Conservation (phyloP, 305 asterid genomes). For the Fraxinus nigra region DNA sequence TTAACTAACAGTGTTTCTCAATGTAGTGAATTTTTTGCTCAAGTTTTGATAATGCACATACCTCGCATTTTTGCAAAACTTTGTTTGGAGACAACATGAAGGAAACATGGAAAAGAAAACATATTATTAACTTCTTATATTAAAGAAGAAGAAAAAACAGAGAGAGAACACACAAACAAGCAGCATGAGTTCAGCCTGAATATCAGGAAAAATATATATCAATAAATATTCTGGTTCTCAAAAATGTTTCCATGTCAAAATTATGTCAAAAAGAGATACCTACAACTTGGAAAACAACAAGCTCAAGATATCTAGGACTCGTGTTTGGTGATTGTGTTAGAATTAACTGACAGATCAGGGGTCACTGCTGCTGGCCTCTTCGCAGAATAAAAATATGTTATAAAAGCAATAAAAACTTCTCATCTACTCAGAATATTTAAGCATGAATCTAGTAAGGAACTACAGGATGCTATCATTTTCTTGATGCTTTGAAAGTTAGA, state of each 20-base stretch:
- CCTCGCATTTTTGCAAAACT: conserved; percentile 94
- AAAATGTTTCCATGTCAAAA: background rate
- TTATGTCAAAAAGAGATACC: background rate
- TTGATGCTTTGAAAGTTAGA: background rate
- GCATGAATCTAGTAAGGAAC: background rate
- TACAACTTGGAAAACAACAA: background rate
- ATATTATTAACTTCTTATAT: conserved; percentile 36
- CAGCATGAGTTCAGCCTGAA: background rate
- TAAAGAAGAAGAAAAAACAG: background rate
- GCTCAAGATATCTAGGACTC: background rate
- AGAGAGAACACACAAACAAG: conserved; percentile 13
- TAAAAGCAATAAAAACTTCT: background rate
- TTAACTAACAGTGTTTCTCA: conserved; percentile 12
- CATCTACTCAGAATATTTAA: conserved; percentile 11
- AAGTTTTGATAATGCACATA: conserved; percentile 27
- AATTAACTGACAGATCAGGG: background rate
- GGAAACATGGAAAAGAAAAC: conserved; percentile 31
- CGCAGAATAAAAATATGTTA: conserved; percentile 7
- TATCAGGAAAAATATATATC: conserved; percentile 1
- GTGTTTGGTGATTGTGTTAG: background rate
- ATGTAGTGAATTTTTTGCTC: background rate
- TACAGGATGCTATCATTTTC: conserved; percentile 13
- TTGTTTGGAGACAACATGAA: conserved; percentile 32
- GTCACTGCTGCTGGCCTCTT: background rate
- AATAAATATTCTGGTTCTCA: background rate